Evolutionary conservation across 306 rosid species (phyloP).

Genomic region (Boehmeria nivea): DNA sequence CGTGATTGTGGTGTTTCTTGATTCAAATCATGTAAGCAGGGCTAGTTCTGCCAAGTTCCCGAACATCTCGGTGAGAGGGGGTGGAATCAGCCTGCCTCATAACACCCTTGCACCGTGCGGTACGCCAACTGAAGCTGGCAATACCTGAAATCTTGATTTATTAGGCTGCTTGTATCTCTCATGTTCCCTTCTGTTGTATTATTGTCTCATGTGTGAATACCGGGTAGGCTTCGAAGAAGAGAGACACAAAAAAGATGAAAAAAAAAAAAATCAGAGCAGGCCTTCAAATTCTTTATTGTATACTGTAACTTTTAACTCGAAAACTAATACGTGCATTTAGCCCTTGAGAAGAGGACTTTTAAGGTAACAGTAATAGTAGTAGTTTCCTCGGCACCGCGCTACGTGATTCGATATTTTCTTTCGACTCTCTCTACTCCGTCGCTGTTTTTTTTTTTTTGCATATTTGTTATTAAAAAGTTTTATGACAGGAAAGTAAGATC

Average conservation of each 20-base stretch:
- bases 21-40: conserved; percentile 63
- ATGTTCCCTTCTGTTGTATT: conserved; percentile 36
- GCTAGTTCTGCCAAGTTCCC: conserved; percentile 62
- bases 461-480: too few species aligned
- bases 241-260: not conserved
- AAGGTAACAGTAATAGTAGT: conserved; percentile 43
- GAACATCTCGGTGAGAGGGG: conserved; percentile 75
- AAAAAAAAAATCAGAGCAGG: conserved; percentile 37
- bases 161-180: conserved; percentile 20
- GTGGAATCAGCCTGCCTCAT: conserved; percentile 66
- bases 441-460: not conserved
- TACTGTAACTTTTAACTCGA: conserved; percentile 62
- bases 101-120: conserved; percentile 69
- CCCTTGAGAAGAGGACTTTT: conserved; percentile 40
- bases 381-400: conserved; percentile 30
- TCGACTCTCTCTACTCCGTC: not conserved
- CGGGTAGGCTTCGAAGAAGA: conserved; percentile 47
- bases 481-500: conserved; percentile 13
- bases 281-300: conserved; percentile 63
- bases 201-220: conserved; percentile 80
- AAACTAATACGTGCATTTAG: conserved; percentile 61
- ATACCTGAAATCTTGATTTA: conserved; percentile 32
- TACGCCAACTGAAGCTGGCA: conserved; percentile 49
- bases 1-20: conserved; percentile 80
- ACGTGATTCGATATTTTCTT: conserved; percentile 11